A percentile compares a stretch with the other conserved stretches of the same genome.
phyloP scores from a whole-genome alignment of 768 basidiomycete genomes.

The Boletus rex-veris region DNA sequence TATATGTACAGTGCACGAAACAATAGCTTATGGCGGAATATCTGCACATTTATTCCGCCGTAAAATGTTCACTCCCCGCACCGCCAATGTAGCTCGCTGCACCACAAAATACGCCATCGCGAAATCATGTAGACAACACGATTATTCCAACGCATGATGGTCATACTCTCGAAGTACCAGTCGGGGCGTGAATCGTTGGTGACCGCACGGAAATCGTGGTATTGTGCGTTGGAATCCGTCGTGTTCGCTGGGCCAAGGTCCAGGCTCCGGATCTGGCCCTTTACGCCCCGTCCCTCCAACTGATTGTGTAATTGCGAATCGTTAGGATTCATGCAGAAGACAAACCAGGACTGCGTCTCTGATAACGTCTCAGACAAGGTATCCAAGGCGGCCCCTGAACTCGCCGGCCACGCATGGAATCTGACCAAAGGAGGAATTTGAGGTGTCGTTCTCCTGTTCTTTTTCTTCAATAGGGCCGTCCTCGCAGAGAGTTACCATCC shows the following conservation, averaged over 20 bases:
- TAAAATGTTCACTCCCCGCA: no score
- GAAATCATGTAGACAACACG: constrained; percentile 86
- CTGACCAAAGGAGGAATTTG: constrained; percentile 31
- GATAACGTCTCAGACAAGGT: constrained; percentile 83
- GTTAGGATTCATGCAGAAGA: constrained; percentile 93
- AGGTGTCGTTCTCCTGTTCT: constrained; percentile 44
- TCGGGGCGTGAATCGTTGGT: constrained; percentile 91
- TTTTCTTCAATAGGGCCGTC: constrained; percentile 35
- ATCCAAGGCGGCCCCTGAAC: no score
- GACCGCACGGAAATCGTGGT: constrained; percentile 93
- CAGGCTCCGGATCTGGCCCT: constrained; percentile 82
- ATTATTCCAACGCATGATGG: constrained; percentile 82
- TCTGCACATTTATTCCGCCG: no score
- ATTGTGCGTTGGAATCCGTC: constrained; percentile 70
- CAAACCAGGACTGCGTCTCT: constrained; percentile 87
- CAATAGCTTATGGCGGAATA: no score
- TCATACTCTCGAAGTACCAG: constrained; percentile 98
- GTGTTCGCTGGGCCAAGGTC: constrained; percentile 73
- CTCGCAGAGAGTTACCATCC: constrained; percentile 39
- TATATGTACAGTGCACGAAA: no score
- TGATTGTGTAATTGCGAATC: constrained; percentile 94
- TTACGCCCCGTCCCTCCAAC: constrained; percentile 86
- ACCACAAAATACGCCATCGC: no score
- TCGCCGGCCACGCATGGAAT: constrained; percentile 79
- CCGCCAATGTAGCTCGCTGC: no score